Evolutionary conservation across 371 early-diverging fungal genomes (phyloP), one percentile per base, ranked within the genome.

Genomic region (Rhizopus stolonifer): DNA sequence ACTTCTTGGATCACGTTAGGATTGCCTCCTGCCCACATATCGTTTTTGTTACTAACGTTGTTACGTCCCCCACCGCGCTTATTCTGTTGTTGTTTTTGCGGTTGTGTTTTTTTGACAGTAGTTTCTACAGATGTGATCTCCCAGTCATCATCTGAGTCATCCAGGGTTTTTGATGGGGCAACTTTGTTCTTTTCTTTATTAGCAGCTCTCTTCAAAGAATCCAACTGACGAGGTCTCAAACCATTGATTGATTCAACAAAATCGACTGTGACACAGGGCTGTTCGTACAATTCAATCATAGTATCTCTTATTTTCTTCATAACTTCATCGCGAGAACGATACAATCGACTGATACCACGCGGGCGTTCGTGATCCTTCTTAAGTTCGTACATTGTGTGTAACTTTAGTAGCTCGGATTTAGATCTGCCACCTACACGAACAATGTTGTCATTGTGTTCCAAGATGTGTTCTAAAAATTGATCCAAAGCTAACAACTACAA

Each of bases 361-460:
- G 74, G 54, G 1, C 56, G 45, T 38, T 61, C 73, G 46, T 69
- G 52, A 0, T 48, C 7, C 46, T 68, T 71, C 19, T 77, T 72
- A 2, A 76, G 33, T 26, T 83, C 80, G 34, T 62, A 83, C 10
- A 85, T 43, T 0, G 80, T 72, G 26, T 61, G 46, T 0, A 64
- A 61, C 24, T 67, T 63, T 6, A 87, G 54, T 1, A 63, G 17
- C 2, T 72, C 74, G 8, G 75, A 80, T 58, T 80, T 79, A 9
- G 82, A 82, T 38, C 87, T 60, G 15, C 80, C 73, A 3, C 89
- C 88, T 6, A 89, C 59, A 34, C 89, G 80, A 7, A 86, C 75
- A 43, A 88, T 74, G 1, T 71, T 46, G 8, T 73, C 54, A 31
- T 72, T 72, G 61, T 68, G 70, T 3, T 59, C 51, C 31, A 75